Evolutionary conservation across 345 rosid genomes (phyloP), one percentile per base, ranked within the genome.

Genomic region (Hevea brasiliensis): DNA sequence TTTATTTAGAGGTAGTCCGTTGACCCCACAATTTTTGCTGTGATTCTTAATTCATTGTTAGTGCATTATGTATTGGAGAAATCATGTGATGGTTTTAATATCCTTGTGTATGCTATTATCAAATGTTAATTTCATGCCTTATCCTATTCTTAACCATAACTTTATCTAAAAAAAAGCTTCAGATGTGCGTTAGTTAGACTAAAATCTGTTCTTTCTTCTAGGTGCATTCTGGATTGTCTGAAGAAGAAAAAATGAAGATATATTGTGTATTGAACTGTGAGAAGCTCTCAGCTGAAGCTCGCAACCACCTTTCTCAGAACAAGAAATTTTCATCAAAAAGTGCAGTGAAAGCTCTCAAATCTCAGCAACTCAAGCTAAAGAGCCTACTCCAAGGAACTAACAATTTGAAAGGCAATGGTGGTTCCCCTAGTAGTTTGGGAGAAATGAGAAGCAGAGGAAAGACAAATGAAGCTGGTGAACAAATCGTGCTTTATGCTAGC

Each of bases 191-290:
- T 41, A 41, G 44, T 41, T 41, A 41, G 44, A 41, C 8, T 41
- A n/a, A 41, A 41, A 55, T 68, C 37, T 73, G 15, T 70, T 62
- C 68, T 65, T 57, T 56, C 24, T 13, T 63, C 37, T n/a, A 95
- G 99, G 93, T 89, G 65, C 98, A 92, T 66, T 15, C 85, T 41
- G 92, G 87, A 77, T 74, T 92, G 79, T 80, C 85, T 35, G 90
- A 86, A 64, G 95, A 87, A 2, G 96, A 91, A 72, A 95, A 83
- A 85, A 77, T 81, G 74, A 89, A 84, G 80, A 74, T 92, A 64
- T 82, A 85, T 62, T 69, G 81, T 72, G 79, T 87, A 67, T 44
- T 92, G 70, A 84, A 88, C 83, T 85, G 87, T 50, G 89, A 86
- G 72, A 95, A 92, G 81, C 91, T 95, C 54, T 88, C 96, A 47